Evolutionary conservation across 495 filamentous ascomycete genomes (phyloP), one percentile per base, ranked within the genome.

Genomic region (Penicillium maclennaniae): DNA sequence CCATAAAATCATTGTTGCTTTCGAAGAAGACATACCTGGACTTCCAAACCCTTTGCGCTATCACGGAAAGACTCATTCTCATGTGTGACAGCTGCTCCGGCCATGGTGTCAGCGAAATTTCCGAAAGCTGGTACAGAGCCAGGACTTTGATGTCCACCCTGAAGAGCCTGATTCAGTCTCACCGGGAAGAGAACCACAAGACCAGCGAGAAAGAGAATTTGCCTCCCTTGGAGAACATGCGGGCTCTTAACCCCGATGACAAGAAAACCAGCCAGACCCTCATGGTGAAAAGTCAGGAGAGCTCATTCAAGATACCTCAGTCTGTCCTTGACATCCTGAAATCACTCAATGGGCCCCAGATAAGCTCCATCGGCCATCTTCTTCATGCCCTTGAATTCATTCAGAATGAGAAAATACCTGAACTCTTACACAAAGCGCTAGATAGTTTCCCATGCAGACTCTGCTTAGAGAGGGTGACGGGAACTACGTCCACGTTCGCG

Each of bases 391-490:
- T 44, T 4, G 47, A 60, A 7, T 25, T 44, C 1, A 44, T 63
- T 16, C 26, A 55, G 44, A 49, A 23, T 6, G 40, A 44, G 1
- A 52, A 38, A 12, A 51, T 53, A 0, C 43, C 53, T 9, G 15
- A 44, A 3, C 45, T 66, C 3, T 23, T 67, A 39, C 48, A 28
- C 17, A 26, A 39, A 5, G 47, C 53, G 2, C 15, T 56, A 6
- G 31, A 47, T 17, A 66, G 36, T 7, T 66, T 67, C 19, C 64
- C 64, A 5, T 67, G 64, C 34, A 47, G 56, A 26, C 16, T 51
- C 10, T 67, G 64, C n/a, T 26, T 54, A 25, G 45, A 58, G 17
- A 43, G 25, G 15, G 14, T 60, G 27, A 43, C 8, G 3, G 44
- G 50, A 3, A 27, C 27, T 6, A 23, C 34, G 7, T 15, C 27